Evolutionary conservation across 1,139 yeast genomes (phyloP).

Genomic region (Scheffersomyces parashehatae): DNA sequence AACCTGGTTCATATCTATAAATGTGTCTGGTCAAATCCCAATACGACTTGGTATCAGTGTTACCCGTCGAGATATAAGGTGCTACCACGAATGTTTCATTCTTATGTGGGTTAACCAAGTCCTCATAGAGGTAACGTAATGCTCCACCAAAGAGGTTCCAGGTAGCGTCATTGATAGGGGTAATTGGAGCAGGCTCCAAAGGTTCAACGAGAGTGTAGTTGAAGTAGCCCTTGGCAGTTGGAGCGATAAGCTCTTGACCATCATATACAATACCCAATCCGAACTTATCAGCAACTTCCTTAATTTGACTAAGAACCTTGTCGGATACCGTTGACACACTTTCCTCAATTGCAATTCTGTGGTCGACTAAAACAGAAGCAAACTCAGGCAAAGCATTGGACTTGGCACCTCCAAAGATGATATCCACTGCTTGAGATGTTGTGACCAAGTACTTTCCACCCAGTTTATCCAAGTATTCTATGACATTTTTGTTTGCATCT

Average conservation of each 20-base stretch:
- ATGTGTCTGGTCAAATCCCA: slow-evolving; percentile 43
- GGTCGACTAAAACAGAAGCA: slow-evolving; percentile 56
- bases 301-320: slow-evolving; percentile 38
- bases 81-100: slow-evolving; percentile 30
- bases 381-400: slow-evolving; percentile 75
- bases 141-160: slow-evolving; percentile 61
- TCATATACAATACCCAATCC: slow-evolving; percentile 48
- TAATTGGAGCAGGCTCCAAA: slow-evolving; percentile 61
- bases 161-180: slow-evolving; percentile 47
- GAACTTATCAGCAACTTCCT: slow-evolving; percentile 42
- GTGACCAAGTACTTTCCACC: slow-evolving; percentile 44
- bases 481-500: slow-evolving; percentile 41
- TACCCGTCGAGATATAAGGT: slow-evolving; percentile 30
- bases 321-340: slow-evolving; percentile 39
- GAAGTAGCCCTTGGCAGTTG: slow-evolving; percentile 47
- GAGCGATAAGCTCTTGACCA: slow-evolving; percentile 27
- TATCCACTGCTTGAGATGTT: slow-evolving; percentile 72
- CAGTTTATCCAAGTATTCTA: slow-evolving; percentile 30
- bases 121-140: slow-evolving; percentile 56
- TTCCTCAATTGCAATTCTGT: slow-evolving; percentile 58
- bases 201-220: slow-evolving; percentile 34
- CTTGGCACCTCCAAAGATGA: slow-evolving; percentile 68
- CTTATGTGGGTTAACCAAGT: slow-evolving; percentile 33
- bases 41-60: slow-evolving; percentile 40
- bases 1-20: slow-evolving; percentile 36